Evolutionary conservation across 352 stramenopile species (phyloP), one percentile per base, ranked within the genome.

Genomic region (Peronosclerospora sorghi): DNA sequence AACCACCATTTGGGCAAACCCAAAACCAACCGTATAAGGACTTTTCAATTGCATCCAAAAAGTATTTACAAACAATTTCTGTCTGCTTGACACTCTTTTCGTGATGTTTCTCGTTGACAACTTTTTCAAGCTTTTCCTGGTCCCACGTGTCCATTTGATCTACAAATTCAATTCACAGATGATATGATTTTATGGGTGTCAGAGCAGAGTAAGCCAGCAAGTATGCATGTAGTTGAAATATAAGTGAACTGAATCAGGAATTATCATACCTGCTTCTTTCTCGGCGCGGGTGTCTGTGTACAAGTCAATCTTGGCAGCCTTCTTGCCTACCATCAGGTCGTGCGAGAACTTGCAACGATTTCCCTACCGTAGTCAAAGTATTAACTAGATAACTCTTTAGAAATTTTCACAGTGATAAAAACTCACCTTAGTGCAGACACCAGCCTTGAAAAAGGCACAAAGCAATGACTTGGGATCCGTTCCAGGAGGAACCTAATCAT

Each of bases 21-120:
- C 83, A 95, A 62, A 95, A 95, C 83, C 83, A 95, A 17, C 83
- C 83, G 48, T 95, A 95, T 39, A 89, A 58, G 18, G 74, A 85
- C 61, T 89, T 89, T 42, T 95, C 83, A 37, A 95, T 95, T 17
- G 83, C 83, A 45, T 95, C 83, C 57, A 95, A 62, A 47, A 95
- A 95, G 57, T 87, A 67, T 45, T 91, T 91, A 64, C 83, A 95
- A 36, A 93, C 80, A 50, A 93, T 93, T 49, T 93, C 80, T 15
- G 80, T 93, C 41, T 85, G 75, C 38, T 74, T 93, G 20, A 62
- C 56, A n/a, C 65, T 63, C 42, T 88, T 88, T 41, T 86, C 62
- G 46, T 83, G 77, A 51, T 93, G 77, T 54, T 90, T 93, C 45
- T 93, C 71, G 17, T 68, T 69, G 21, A 93, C 71, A 27, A 91